Evolutionary conservation across 345 rosid genomes (phyloP).

Genomic region (Arabis alpina): DNA sequence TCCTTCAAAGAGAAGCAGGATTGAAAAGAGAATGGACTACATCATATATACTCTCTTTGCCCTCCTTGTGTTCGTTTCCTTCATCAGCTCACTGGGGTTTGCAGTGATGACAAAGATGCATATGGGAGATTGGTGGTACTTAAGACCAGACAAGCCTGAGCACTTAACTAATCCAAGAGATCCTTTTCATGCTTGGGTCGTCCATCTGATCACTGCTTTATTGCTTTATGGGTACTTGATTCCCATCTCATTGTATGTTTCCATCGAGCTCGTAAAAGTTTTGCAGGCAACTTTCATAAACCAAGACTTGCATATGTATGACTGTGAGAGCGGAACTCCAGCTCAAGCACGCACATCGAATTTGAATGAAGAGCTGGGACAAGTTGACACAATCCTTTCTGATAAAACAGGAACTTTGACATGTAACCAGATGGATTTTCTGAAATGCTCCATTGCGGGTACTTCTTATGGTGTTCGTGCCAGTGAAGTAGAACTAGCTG

Average conservation of each 20-base stretch:
- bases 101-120: slow-evolving; percentile 44
- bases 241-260: slow-evolving; percentile 78
- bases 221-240: slow-evolving; percentile 74
- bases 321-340: slow-evolving; percentile 58
- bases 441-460: slow-evolving; percentile 83
- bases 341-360: slow-evolving; percentile 75
- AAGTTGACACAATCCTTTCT: slow-evolving; percentile 71
- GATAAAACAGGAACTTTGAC: slow-evolving; percentile 91
- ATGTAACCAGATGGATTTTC: slow-evolving; percentile 81
- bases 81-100: slow-evolving; percentile 56
- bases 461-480: slow-evolving; percentile 58
- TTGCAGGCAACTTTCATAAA: slow-evolving; percentile 71
- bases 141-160: slow-evolving; percentile 44
- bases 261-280: slow-evolving; percentile 76
- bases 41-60: slow-evolving; percentile 69
- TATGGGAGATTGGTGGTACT: slow-evolving; percentile 72
- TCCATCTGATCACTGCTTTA: slow-evolving; percentile 60
- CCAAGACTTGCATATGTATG: slow-evolving; percentile 65
- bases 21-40: slow-evolving; percentile 72
- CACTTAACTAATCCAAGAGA: slow-evolving; percentile 52
- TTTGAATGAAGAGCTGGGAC: slow-evolving; percentile 80
- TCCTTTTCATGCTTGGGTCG: slow-evolving; percentile 48
- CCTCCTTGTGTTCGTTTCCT: slow-evolving; percentile 55
- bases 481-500: slow-evolving; percentile 68
- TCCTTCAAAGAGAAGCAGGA: slow-evolving; percentile 69